Percentiles rank a stretch among this genome's conserved stretches.
Evolutionary conservation across 768 basidiomycete species (phyloP).

Genomic region (Psilocybe azurescens): DNA sequence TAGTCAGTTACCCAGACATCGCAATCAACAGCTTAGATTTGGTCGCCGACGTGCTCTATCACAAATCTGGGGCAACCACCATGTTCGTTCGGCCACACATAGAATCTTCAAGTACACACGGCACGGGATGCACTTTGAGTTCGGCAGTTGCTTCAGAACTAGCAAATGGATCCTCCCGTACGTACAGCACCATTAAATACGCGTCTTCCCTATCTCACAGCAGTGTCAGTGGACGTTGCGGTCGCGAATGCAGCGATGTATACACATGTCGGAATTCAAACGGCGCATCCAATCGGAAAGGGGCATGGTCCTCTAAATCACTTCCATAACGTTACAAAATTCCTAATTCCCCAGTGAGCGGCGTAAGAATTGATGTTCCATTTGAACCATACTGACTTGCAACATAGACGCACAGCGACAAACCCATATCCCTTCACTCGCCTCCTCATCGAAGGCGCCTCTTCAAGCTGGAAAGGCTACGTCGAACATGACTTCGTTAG

Average conservation of each 20-base stretch:
- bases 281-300: constrained; percentile 67
- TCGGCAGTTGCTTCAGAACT: constrained; percentile 78
- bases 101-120: constrained; percentile 79
- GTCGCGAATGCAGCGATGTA: constrained; percentile 66
- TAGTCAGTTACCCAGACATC: constrained; percentile 25
- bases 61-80: constrained; percentile 40
- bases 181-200: background rate
- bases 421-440: constrained; percentile 75
- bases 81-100: constrained; percentile 67
- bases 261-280: constrained; percentile 75
- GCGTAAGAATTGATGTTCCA: too few species aligned
- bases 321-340: constrained; percentile 59
- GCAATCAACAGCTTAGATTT: constrained; percentile 30
- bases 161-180: constrained; percentile 55
- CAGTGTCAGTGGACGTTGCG: constrained; percentile 49
- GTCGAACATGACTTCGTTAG: constrained; percentile 87
- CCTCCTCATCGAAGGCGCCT: constrained; percentile 63
- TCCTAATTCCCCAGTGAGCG: constrained; percentile 53
- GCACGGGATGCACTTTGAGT: constrained; percentile 92
- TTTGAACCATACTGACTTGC: background rate
- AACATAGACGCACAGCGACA: constrained; percentile 53
- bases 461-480: constrained; percentile 69
- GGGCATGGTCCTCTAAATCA: constrained; percentile 92
- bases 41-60: constrained; percentile 70
- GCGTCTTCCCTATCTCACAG: background rate